Percentiles rank a stretch among this genome's conserved stretches.
Evolutionary conservation across 2,329 filamentous ascomycete species (phyloP).

Genomic region (Exophiala sp.): DNA sequence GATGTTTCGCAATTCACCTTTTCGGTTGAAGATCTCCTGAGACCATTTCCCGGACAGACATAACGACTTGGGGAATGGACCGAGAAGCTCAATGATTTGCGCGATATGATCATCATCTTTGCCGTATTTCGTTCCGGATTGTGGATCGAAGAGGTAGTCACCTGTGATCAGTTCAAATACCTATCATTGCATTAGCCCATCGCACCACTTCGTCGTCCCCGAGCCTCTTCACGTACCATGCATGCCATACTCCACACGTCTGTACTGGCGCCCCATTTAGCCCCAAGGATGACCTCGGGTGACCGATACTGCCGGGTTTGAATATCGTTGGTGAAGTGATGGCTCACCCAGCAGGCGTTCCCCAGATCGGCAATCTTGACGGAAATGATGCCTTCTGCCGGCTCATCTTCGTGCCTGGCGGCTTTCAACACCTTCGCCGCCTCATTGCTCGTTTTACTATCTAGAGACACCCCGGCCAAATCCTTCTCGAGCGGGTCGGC

Average conservation of each 20-base stretch:
- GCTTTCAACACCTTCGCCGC: constrained; percentile 51
- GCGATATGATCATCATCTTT: constrained; percentile 99
- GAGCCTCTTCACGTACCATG: constrained; percentile 80
- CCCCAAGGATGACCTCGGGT: constrained; percentile 90
- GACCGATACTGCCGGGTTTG: constrained; percentile 96
- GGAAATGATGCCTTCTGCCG: constrained; percentile 62
- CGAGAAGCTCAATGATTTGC: constrained; percentile 94
- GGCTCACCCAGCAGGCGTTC: constrained; percentile 97
- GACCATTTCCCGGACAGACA: constrained; percentile 94
- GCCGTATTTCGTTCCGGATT: constrained; percentile 97
- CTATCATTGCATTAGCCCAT: constrained; percentile 46
- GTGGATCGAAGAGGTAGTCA: constrained; percentile 96
- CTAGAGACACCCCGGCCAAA: constrained; percentile 88
- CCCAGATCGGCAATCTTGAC: constrained; percentile 98
- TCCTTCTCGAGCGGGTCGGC: constrained; percentile 88
- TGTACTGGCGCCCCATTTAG: constrained; percentile 98
- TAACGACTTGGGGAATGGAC: constrained; percentile 84
- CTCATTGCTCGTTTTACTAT: constrained; percentile 56
- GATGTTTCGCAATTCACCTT: constrained; percentile 94
- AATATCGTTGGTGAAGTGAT: constrained; percentile 99
- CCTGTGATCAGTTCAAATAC: constrained; percentile 96
- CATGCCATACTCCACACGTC: constrained; percentile 99
- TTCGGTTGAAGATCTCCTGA: constrained; percentile 97
- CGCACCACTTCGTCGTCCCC: too few species aligned
- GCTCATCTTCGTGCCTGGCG: constrained; percentile 52